Conservation (phyloP, 768 basidiomycete genomes). For the Lactarius quietus region DNA sequence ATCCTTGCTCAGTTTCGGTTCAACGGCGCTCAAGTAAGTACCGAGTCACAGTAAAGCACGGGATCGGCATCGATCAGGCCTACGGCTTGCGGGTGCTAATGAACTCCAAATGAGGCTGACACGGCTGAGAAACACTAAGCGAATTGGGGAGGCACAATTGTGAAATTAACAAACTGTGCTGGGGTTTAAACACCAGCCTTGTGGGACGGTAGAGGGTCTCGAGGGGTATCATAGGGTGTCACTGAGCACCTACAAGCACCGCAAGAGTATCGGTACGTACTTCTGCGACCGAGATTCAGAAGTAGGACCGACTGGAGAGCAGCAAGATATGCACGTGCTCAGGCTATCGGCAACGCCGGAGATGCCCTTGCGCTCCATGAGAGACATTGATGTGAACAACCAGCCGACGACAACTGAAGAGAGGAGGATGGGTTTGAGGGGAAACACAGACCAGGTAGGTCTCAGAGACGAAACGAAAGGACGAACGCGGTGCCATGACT, state of each 20-base stretch:
- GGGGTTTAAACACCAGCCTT: slow-evolving; percentile 75
- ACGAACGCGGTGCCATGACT: slow-evolving; percentile 63
- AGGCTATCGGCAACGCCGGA: slow-evolving; percentile 50
- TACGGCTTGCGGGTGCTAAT: slow-evolving; percentile 30
- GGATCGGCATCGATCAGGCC: not conserved
- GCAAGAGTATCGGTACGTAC: slow-evolving; percentile 68
- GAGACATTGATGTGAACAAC: slow-evolving; percentile 74
- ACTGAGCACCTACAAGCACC: slow-evolving; percentile 60
- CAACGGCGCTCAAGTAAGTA: slow-evolving; percentile 14
- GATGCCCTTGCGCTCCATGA: slow-evolving; percentile 68
- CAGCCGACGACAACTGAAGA: slow-evolving; percentile 34
- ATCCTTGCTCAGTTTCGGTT: slow-evolving; percentile 2
- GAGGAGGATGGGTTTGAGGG: no score
- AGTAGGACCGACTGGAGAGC: not conserved
- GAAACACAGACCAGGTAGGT: no score
- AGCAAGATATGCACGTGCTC: slow-evolving; percentile 27
- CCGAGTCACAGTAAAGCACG: not conserved
- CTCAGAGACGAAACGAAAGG: not conserved
- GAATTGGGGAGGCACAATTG: slow-evolving; percentile 72
- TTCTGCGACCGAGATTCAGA: slow-evolving; percentile 39
- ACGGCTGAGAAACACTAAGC: slow-evolving; percentile 69
- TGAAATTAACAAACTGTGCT: slow-evolving; percentile 76
- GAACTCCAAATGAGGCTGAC: slow-evolving; percentile 83
- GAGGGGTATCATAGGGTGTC: not conserved
- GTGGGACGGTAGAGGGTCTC: slow-evolving; percentile 3